Base-by-base conservation (phyloP, 257 asterid genomes). In the Verbascum thapsus region DNA sequence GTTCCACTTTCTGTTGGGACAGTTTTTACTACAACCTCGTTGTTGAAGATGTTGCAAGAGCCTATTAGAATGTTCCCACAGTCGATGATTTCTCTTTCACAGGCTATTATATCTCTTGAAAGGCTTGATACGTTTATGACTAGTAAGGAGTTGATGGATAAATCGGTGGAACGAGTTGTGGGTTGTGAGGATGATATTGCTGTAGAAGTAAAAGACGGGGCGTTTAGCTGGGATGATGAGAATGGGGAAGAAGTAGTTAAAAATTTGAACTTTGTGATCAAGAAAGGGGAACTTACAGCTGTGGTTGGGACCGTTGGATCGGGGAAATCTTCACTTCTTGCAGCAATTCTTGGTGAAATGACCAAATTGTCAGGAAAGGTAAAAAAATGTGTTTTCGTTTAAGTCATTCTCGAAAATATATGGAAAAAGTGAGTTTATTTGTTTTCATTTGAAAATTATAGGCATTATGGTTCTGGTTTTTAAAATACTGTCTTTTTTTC, bases 221-320 rank as follows among this genome's bases (percentile, higher is more conserved):
- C 65, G 22, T 94, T 90, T 61, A 77, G 91, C 50, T 94, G 99
- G 99, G 96, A 94, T 1, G 99, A 94, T 10, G 97, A 87, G 16
- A 73, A 47, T 43, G 79, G 78, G 3, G 85, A 81, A 19, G 85
- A 61, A 43, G 87, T 58, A 0, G 84, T 94, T 51, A 87, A 72
- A 62, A 64, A 65, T 20, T 67, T 87, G 63, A 79, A 75, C 49
- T 82, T 94, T 3, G 80, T 59, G 61, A 82, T 87, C 3, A 77
- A 45, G 23, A 94, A 90, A 68, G 96, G 97, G 53, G 85, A 87
- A 19, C 94, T 90, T 53, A 79, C 86, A 0, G 96, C 97, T 0
- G 64, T 94, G 26, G 99, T 94, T 35, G 99, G 99, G 62, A 94
- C 95, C 0, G 99, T 94, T 2, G 99, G 99, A 51, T 87, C 99